Percentiles rank a stretch among this genome's conserved stretches.
phyloP scores from a whole-genome alignment of 139 green algal species.

The Chlamydomonas incerta region DNA sequence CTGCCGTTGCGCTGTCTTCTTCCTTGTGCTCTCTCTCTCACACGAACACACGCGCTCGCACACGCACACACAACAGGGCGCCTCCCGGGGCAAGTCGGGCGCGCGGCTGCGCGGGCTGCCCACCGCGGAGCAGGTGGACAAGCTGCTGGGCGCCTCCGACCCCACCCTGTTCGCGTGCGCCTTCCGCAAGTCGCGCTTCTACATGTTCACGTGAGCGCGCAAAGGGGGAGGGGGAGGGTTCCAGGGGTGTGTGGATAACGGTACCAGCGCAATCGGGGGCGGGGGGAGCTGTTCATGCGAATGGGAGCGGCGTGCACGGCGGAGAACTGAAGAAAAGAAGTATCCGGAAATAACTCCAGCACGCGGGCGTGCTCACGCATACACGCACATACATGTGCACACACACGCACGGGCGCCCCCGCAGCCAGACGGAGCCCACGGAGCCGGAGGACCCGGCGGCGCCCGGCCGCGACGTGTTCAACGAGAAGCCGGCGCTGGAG shows the following conservation, averaged over 20 bases:
- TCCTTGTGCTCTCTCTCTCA: no score
- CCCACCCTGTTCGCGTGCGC: constrained; percentile 88
- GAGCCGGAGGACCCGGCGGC: constrained; percentile 65
- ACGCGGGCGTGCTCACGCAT: no score
- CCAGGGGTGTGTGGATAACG: no score
- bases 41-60: not conserved
- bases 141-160: constrained; percentile 70
- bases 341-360: no score
- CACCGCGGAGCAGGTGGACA: constrained; percentile 58
- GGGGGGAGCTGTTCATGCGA: no score
- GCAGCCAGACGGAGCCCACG: constrained; percentile 75
- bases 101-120: constrained; percentile 36
- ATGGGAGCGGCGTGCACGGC: no score
- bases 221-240: no score
- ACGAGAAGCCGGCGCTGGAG: constrained; percentile 87
- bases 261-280: no score
- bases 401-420: not conserved
- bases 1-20: no score
- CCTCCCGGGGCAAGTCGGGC: constrained; percentile 12
- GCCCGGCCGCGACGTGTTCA: constrained; percentile 94
- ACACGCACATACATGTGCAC: no score
- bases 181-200: constrained; percentile 91
- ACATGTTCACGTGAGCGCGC: constrained; percentile 91
- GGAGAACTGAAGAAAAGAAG: no score
- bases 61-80: not conserved